These are phyloP conservation scores for Heterococcus sp. DNA, from an alignment of 108 stramenopile genomes.

Conservation along the genomic window DNA sequence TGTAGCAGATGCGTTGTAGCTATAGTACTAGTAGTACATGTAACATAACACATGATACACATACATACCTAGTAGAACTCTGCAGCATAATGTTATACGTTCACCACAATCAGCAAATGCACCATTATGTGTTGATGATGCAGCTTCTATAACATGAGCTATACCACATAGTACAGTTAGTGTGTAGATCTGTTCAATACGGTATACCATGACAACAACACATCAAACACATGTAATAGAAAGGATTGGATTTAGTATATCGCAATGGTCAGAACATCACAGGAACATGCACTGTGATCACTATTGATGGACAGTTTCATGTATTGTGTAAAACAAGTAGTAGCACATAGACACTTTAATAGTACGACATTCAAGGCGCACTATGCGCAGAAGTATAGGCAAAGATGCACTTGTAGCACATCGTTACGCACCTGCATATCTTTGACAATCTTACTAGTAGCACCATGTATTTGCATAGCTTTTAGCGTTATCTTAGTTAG, in stretches of 20 bases:
- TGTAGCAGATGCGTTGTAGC: too few species aligned
- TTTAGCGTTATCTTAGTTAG: slow-evolving; percentile 87
- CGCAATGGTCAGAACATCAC: too few species aligned
- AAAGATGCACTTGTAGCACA: too few species aligned
- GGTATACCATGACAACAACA: not conserved
- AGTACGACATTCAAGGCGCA: too few species aligned
- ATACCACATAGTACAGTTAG: slow-evolving; percentile 48
- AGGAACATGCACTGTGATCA: too few species aligned
- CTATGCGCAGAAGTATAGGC: too few species aligned
- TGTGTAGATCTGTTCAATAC: slow-evolving; percentile 7
- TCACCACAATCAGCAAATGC: slow-evolving; percentile 78
- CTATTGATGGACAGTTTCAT: too few species aligned
- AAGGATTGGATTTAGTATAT: too few species aligned
- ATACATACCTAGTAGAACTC: not conserved
- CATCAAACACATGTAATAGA: too few species aligned
- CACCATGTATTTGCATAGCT: slow-evolving; percentile 45
- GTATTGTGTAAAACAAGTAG: too few species aligned
- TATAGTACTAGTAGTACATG: too few species aligned
- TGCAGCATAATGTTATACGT: slow-evolving; percentile 59
- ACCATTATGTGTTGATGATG: slow-evolving; percentile 32
- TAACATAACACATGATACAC: not conserved
- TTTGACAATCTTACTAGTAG: slow-evolving; percentile 52
- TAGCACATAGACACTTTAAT: too few species aligned
- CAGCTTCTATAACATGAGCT: slow-evolving; percentile 47
- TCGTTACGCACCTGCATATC: slow-evolving; percentile 58